phyloP scores from a whole-genome alignment of 768 basidiomycete genomes.

The Rhodotorula kratochvilovae region DNA sequence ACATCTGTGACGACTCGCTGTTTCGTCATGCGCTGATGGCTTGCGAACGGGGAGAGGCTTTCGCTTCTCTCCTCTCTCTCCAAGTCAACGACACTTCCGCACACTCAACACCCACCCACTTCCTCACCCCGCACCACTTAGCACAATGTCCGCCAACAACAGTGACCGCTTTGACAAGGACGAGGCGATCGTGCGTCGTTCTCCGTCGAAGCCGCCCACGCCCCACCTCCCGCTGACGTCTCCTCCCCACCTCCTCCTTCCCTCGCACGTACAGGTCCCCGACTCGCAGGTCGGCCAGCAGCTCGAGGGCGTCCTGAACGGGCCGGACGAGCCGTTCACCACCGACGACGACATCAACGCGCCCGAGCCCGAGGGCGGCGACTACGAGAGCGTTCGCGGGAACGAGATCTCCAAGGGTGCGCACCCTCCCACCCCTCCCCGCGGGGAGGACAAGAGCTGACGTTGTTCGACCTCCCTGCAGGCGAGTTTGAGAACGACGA shows the following conservation, averaged over 20 bases:
- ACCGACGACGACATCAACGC: constrained; percentile 25
- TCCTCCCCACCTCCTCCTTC: neutral
- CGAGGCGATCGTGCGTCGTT: constrained; percentile 27
- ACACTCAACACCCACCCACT: constrained; percentile 6
- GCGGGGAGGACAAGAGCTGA: neutral
- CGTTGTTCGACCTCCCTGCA: no score
- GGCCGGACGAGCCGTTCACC: constrained; percentile 20
- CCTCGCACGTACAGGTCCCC: constrained; percentile 1
- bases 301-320: constrained; percentile 7
- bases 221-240: no score
- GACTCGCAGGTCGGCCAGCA: neutral
- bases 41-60: no score
- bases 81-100: no score
- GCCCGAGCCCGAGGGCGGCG: constrained; percentile 23
- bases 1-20: no score
- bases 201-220: neutral
- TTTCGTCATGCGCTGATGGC: no score
- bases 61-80: no score
- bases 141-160: constrained; percentile 6
- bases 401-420: constrained; percentile 10
- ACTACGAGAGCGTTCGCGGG: neutral
- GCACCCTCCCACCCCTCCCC: neutral
- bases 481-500: constrained; percentile 26
- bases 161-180: constrained; percentile 30
- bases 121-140: no score